These are phyloP conservation scores for Vaccinium vitisidaea DNA, from an alignment of 148 eudicot species.

Conservation along the genomic window DNA sequence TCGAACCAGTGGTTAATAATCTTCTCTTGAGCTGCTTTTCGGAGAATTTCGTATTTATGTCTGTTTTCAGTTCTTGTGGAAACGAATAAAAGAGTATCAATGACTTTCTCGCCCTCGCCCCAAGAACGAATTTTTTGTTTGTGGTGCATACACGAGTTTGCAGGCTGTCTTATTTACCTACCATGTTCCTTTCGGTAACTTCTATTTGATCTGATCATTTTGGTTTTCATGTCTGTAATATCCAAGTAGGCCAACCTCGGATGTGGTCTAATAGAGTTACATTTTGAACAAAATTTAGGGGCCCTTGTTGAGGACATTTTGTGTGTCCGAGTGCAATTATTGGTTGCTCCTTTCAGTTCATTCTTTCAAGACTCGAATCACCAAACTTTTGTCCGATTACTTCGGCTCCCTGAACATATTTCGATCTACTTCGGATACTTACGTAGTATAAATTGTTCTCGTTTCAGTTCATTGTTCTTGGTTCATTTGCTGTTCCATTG, in stretches of 20 bases:
- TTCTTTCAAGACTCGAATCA: too few species aligned
- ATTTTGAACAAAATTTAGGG: not conserved
- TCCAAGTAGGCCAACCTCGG: not conserved
- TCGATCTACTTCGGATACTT: too few species aligned
- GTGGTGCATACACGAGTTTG: not conserved
- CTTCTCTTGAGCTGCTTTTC: not conserved
- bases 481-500: not conserved
- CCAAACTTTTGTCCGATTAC: too few species aligned
- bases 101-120: not conserved
- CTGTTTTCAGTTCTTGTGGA: not conserved
- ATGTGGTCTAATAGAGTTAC: not conserved
- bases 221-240: not conserved
- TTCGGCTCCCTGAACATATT: too few species aligned
- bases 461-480: not conserved
- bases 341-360: too few species aligned
- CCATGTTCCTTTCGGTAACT: not conserved
- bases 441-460: too few species aligned
- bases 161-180: not conserved
- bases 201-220: not conserved
- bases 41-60: not conserved
- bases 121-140: not conserved
- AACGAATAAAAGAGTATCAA: not conserved
- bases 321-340: not conserved
- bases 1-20: slow-evolving; percentile 5
- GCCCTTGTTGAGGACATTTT: not conserved